Evolutionary conservation across 2,329 filamentous ascomycete genomes (phyloP).

Genomic region (Pyricularia grisea): DNA sequence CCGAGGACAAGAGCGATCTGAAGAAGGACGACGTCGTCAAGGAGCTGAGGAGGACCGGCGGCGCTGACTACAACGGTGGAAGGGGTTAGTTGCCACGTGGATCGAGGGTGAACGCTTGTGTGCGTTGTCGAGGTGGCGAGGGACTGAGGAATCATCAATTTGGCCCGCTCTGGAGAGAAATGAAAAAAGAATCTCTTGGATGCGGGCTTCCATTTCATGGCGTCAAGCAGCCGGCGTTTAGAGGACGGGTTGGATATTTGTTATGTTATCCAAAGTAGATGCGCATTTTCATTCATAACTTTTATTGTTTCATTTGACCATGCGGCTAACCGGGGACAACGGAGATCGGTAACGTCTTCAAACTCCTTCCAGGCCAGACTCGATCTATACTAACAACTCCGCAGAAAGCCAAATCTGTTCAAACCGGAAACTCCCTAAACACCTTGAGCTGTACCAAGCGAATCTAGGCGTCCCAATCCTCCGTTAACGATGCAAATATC

Average conservation of each 20-base stretch:
- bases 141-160: not conserved
- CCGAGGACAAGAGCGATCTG: slow-evolving; percentile 52
- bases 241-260: slow-evolving; percentile 1
- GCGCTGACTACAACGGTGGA: slow-evolving; percentile 63
- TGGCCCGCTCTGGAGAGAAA: not conserved
- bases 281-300: not conserved
- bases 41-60: slow-evolving; percentile 54
- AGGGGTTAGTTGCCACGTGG: slow-evolving; percentile 29
- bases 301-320: not conserved
- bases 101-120: not conserved
- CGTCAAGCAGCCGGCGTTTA: not conserved
- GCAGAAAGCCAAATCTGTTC: not conserved
- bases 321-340: not conserved
- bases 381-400: not conserved
- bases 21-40: slow-evolving; percentile 52
- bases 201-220: not conserved
- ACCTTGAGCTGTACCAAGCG: not conserved
- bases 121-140: not conserved
- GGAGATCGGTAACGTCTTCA: not conserved
- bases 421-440: not conserved
- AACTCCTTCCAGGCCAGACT: not conserved
- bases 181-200: not conserved
- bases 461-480: not conserved
- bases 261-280: not conserved
- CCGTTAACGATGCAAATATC: not conserved